Percentiles rank a stretch among this genome's conserved stretches.
Evolutionary conservation across 306 rosid genomes (phyloP).

Genomic region (Cicer cuneatum): DNA sequence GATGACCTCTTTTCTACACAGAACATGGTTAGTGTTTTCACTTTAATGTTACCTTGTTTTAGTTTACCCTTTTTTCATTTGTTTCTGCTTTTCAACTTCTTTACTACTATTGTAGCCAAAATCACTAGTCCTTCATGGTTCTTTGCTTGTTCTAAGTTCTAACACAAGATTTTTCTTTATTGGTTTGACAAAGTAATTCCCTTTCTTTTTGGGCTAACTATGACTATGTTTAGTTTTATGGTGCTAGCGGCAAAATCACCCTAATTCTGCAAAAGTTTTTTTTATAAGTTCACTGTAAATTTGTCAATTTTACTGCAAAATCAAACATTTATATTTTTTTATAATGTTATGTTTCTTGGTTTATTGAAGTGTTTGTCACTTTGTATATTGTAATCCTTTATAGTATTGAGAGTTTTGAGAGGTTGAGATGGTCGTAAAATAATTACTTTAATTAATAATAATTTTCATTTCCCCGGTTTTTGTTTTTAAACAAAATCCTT

Average conservation of each 20-base stretch:
- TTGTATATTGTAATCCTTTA: not conserved
- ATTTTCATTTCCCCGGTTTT: no score
- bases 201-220: slow-evolving; percentile 20
- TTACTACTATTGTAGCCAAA: slow-evolving; percentile 11
- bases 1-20: slow-evolving; percentile 72
- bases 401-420: no score
- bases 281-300: no score
- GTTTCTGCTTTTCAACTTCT: not conserved
- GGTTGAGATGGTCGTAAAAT: no score
- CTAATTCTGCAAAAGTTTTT: no score
- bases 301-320: no score
- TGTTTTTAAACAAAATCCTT: no score
- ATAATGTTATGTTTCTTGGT: not conserved
- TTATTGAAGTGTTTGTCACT: slow-evolving; percentile 19
- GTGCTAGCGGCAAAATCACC: no score
- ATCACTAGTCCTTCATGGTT: not conserved
- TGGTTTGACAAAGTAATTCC: slow-evolving; percentile 20
- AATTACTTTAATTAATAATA: no score
- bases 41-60: slow-evolving; percentile 11
- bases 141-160: slow-evolving; percentile 3
- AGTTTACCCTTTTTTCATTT: slow-evolving; percentile 6
- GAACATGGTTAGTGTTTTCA: slow-evolving; percentile 56
- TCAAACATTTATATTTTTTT: not conserved
- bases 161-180: not conserved
- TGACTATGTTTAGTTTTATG: not conserved